Conservation (phyloP, 1,284 basidiomycete species). For the Boletellus deceptivus region DNA sequence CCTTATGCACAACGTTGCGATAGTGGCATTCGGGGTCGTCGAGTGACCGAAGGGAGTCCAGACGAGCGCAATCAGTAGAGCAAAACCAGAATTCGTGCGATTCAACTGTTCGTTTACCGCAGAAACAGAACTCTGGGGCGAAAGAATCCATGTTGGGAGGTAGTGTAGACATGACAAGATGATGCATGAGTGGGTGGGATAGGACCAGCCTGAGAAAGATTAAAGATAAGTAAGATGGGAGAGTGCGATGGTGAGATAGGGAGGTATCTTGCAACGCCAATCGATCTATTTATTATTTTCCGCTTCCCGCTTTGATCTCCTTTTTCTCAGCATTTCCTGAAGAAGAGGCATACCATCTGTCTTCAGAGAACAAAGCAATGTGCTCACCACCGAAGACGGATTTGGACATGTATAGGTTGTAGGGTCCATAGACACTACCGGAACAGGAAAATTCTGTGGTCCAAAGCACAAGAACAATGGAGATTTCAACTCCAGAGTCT, state of each 20-base stretch:
- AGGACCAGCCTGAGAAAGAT: neutral
- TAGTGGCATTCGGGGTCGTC: slow-evolving; percentile 22
- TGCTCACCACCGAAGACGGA: neutral
- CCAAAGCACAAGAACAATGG: slow-evolving; percentile 7
- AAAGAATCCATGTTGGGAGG: slow-evolving; percentile 14
- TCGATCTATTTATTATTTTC: slow-evolving; percentile 12
- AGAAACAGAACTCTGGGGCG: slow-evolving; percentile 22
- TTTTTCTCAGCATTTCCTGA: slow-evolving; percentile 3
- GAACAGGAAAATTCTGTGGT: slow-evolving; percentile 9
- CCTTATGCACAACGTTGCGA: slow-evolving; percentile 19
- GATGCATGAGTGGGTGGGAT: neutral
- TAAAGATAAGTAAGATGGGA: neutral
- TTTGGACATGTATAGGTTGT: neutral
- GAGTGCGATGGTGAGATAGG: neutral
- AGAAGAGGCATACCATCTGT: neutral
- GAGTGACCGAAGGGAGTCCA: slow-evolving; percentile 30
- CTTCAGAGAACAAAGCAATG: slow-evolving; percentile 12
- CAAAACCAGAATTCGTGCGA: slow-evolving; percentile 32
- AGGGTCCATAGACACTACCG: slow-evolving; percentile 3
- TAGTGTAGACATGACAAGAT: slow-evolving; percentile 3
- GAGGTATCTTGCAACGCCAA: neutral
- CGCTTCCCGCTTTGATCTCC: slow-evolving; percentile 7
- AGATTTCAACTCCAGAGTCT: no score
- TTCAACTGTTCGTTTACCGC: slow-evolving; percentile 20
- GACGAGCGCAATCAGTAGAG: slow-evolving; percentile 27